phyloP scores from a whole-genome alignment of 768 basidiomycete genomes.

The Multifurca ochricompacta region DNA sequence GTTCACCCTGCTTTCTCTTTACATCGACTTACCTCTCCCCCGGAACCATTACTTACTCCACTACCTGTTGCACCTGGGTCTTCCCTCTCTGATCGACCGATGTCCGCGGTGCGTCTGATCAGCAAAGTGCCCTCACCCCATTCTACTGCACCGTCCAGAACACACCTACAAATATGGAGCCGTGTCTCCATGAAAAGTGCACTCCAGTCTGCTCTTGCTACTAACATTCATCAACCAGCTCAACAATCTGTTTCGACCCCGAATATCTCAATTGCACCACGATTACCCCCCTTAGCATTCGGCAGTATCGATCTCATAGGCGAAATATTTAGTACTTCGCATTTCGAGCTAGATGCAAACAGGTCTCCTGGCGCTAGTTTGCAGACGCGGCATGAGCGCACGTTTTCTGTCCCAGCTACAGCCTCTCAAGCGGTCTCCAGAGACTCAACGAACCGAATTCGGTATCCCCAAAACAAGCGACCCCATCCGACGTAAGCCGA shows the following conservation, averaged over 20 bases:
- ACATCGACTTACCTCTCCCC: slow-evolving; percentile 30
- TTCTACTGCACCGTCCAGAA: slow-evolving; percentile 7
- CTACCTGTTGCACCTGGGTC: slow-evolving; percentile 21
- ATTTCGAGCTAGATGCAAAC: slow-evolving; percentile 3
- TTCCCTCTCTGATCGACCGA: neutral
- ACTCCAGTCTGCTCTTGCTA: slow-evolving; percentile 19
- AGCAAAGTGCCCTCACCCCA: neutral
- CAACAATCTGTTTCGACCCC: neutral
- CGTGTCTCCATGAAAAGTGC: slow-evolving; percentile 20
- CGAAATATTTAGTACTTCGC: slow-evolving; percentile 19
- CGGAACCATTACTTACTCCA: slow-evolving; percentile 17
- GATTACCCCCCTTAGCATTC: slow-evolving; percentile 19
- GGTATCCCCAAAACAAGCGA: slow-evolving; percentile 2
- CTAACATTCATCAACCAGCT: slow-evolving; percentile 10
- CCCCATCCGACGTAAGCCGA: slow-evolving; percentile 2
- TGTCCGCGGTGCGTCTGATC: slow-evolving; percentile 1
- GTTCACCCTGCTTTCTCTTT: slow-evolving; percentile 38
- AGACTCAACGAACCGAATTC: neutral
- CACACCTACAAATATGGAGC: slow-evolving; percentile 19
- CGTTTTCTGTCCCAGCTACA: slow-evolving; percentile 17
- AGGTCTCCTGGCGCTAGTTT: neutral
- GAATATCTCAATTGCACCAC: slow-evolving; percentile 8
- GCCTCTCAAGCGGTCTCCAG: neutral
- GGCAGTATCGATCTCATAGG: slow-evolving; percentile 16
- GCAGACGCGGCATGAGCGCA: slow-evolving; percentile 16